These are phyloP conservation scores for Coniophora puteana DNA, from an alignment of 1,284 basidiomycete genomes.

Conservation along the genomic window DNA sequence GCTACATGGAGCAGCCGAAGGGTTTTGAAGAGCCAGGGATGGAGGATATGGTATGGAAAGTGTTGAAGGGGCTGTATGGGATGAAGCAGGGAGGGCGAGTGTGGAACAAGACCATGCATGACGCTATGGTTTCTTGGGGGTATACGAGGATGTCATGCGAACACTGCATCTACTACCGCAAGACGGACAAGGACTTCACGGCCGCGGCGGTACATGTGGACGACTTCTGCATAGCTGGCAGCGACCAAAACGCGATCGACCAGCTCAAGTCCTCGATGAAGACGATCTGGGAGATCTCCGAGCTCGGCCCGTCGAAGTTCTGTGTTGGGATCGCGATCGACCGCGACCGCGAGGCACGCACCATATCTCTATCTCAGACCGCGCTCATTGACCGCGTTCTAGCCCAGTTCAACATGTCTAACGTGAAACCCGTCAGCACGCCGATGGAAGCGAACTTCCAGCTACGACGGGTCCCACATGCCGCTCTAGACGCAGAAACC, in stretches of 20 bases:
- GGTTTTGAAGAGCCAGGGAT: conserved; percentile 12
- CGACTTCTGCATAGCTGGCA: conserved; percentile 28
- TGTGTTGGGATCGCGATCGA: no score
- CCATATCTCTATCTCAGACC: conserved; percentile 32
- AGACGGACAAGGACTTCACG: no score
- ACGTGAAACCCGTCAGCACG: conserved; percentile 22
- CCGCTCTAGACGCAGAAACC: conserved; percentile 2
- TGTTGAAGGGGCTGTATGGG: conserved; percentile 21
- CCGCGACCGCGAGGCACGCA: conserved; percentile 18
- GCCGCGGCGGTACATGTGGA: conserved; percentile 32
- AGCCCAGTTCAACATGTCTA: conserved; percentile 27
- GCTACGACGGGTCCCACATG: not conserved
- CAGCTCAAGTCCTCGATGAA: conserved; percentile 25
- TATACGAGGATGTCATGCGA: conserved; percentile 28
- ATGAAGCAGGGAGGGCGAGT: conserved; percentile 8
- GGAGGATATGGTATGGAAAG: conserved; percentile 27
- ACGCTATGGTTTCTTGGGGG: conserved; percentile 23
- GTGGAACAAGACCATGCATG: conserved; percentile 19
- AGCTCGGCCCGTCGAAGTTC: conserved; percentile 10
- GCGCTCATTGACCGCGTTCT: conserved; percentile 35
- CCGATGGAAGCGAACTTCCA: conserved; percentile 30
- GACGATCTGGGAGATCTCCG: not conserved
- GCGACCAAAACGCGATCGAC: conserved; percentile 12
- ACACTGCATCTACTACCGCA: conserved; percentile 31
- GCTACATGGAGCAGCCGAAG: conserved; percentile 35